Base-by-base conservation (phyloP, 2,329 filamentous ascomycete genomes). In the Geoglossum cookeanum region DNA sequence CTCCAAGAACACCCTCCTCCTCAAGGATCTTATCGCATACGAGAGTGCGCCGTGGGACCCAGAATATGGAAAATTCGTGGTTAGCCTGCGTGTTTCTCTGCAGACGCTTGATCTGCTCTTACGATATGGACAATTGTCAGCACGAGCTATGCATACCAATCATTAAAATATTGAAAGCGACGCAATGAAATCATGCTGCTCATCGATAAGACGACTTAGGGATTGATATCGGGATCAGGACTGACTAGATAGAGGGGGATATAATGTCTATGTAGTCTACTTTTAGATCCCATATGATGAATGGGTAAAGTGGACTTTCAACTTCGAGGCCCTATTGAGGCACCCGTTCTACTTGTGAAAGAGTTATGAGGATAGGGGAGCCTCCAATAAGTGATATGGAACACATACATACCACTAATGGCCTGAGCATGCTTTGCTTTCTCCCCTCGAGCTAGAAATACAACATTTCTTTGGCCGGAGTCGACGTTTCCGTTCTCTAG, bases 31-130 rank as follows among this genome's bases (percentile, higher is more conserved):
- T 84, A 68, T 97, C 89, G 63, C 88, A 92, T 57, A 97, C 84
- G 57, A 94, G 75, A 3, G 92, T 97, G 60, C 92, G 85, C 58
- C 92, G 82, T 4, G 94, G 91, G 47, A 94, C 86, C 87, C 92
- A 97, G 68, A 96, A 91, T 64, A 98, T 85, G 61, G 90, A 91
- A 68, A 97, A 95, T 64, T 98, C 91, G 78, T 98, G 92, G 63
- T 89, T 87, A 52, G 84, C 87, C 65, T 88, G 85, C 67, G 85
- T 90, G 69, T 92, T 88, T 65, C 84, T 85, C 65, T 91, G 87
- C 59, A 97, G 76, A 60, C 87, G 83, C 69, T 90, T 91, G 64
- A 97, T 89, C 74, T 97, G 89, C 63, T 87, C 91, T 96, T 66
- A 55, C 65, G 49, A 57, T 56, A 62, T 42, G n/a, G 55, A 59